Evolutionary conservation across 2,329 filamentous ascomycete genomes (phyloP).

Genomic region (Mycosphaerella arachidis): DNA sequence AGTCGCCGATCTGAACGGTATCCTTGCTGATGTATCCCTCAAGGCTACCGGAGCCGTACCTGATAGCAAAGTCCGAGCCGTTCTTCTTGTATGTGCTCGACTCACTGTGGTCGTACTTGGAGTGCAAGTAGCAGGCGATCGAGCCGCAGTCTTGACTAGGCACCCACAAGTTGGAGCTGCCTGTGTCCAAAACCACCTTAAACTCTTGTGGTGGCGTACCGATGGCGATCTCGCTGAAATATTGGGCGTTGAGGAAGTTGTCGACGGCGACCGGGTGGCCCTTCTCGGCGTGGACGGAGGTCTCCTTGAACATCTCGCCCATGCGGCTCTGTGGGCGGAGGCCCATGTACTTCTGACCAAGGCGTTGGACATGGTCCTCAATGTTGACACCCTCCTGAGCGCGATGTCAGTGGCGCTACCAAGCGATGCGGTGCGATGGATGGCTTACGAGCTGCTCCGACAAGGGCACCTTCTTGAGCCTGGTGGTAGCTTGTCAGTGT

Average conservation of each 20-base stretch:
- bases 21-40: constrained; percentile 93
- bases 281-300: constrained; percentile 60
- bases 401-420: constrained; percentile 4
- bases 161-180: constrained; percentile 98
- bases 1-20: constrained; percentile 77
- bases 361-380: constrained; percentile 71
- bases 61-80: constrained; percentile 85
- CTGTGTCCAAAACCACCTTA: constrained; percentile 98
- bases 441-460: constrained; percentile 80
- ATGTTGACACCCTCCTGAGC: constrained; percentile 70
- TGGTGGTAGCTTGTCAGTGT: constrained; percentile 29
- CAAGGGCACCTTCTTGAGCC: constrained; percentile 80
- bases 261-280: constrained; percentile 80
- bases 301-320: constrained; percentile 75
- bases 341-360: constrained; percentile 97
- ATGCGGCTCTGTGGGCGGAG: constrained; percentile 63
- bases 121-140: constrained; percentile 97
- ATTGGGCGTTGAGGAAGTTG: constrained; percentile 99
- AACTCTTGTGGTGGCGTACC: constrained; percentile 89
- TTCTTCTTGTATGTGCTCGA: constrained; percentile 94
- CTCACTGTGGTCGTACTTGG: constrained; percentile 85
- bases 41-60: constrained; percentile 90
- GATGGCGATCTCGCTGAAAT: constrained; percentile 95
- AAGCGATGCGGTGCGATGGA: constrained; percentile 3
- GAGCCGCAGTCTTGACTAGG: constrained; percentile 85